phyloP scores from a whole-genome alignment of 2,329 filamentous ascomycete species.

The Microthyrium microscopicum region DNA sequence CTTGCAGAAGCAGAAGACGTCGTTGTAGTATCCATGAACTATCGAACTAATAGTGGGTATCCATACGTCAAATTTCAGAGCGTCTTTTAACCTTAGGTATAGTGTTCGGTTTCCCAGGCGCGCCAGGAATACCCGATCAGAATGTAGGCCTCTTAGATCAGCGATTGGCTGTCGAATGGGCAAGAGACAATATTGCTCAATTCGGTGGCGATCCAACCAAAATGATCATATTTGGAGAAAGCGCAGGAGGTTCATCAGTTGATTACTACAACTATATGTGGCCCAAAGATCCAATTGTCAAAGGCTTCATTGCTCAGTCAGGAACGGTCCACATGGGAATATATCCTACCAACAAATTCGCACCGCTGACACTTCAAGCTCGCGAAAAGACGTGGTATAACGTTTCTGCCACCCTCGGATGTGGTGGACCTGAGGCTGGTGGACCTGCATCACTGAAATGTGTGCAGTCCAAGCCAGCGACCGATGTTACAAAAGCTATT shows the following conservation, averaged over 20 bases:
- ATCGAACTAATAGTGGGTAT: not conserved
- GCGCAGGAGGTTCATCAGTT: slow-evolving; percentile 8
- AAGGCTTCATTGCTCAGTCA: slow-evolving; percentile 6
- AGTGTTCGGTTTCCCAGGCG: too few relatives aligned
- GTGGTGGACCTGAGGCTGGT: not conserved
- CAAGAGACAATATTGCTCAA: slow-evolving; percentile 9
- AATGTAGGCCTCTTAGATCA: slow-evolving; percentile 11
- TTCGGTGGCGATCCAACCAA: slow-evolving; percentile 10
- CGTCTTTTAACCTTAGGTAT: too few relatives aligned
- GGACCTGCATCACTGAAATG: not conserved
- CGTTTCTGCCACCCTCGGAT: not conserved
- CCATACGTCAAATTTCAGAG: too few relatives aligned
- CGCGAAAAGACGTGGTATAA: slow-evolving; percentile 1
- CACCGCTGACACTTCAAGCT: too few relatives aligned
- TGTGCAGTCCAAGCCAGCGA: too few relatives aligned
- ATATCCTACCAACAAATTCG: not conserved
- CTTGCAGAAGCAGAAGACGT: slow-evolving; percentile 1
- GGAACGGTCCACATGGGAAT: slow-evolving; percentile 5
- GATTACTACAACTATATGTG: slow-evolving; percentile 8
- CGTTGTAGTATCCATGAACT: slow-evolving; percentile 4
- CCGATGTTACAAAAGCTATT: too few relatives aligned
- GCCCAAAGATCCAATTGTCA: slow-evolving; percentile 7
- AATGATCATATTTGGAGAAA: slow-evolving; percentile 12
- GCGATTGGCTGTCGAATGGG: slow-evolving; percentile 12
- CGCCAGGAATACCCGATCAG: not conserved